Base-by-base conservation (phyloP, 2,329 filamentous ascomycete species). In the Biscogniauxia sp. region DNA sequence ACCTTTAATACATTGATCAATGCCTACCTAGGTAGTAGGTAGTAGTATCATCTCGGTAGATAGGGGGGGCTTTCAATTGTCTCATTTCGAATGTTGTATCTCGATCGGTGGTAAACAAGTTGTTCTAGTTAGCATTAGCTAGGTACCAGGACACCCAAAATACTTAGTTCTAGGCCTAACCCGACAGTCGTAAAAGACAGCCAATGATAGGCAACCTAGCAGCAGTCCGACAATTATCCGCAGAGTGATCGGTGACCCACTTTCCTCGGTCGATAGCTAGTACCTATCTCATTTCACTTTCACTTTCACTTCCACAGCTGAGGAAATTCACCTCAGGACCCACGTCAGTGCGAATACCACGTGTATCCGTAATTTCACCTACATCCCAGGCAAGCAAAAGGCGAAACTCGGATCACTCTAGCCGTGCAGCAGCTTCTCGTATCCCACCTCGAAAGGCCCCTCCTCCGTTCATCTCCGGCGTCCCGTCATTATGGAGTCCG, bases 401-500 rank as follows among this genome's bases (percentile, higher is more conserved):
- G 63, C 62, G 64, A 59, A 62, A 62, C 56, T 56, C 61, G 51
- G 51, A 61, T 64, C 37, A 7, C 17, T 59, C 59, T 54, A 59
- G 51, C 60, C 28, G 59, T 41, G 7, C n/a, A 26, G 25, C 26
- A 50, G 41, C 9, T 20, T 41, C 41, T 53, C 53, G 53, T 49
- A 52, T 52, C 54, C 28, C 19, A 19, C 55, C 45, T 20, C 51
- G 41, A 51, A 54, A 25, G n/a, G 25, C 28, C 28, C 41, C 13
- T 23, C 25, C 53, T 51, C 54, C 51, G 52, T 25, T 63, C 59
- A 67, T 65, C 45, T 63, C 60, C 60, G 58, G 64, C 55, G 2
- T 53, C 20, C 56, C 53, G 55, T 55, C 56, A 64, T 63, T 65
- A 97, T 97, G 93, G 93, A 97, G 77, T 83, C 90, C 72, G 91